Conservation (phyloP, 306 rosid genomes). For the Vigna hirtella region DNA sequence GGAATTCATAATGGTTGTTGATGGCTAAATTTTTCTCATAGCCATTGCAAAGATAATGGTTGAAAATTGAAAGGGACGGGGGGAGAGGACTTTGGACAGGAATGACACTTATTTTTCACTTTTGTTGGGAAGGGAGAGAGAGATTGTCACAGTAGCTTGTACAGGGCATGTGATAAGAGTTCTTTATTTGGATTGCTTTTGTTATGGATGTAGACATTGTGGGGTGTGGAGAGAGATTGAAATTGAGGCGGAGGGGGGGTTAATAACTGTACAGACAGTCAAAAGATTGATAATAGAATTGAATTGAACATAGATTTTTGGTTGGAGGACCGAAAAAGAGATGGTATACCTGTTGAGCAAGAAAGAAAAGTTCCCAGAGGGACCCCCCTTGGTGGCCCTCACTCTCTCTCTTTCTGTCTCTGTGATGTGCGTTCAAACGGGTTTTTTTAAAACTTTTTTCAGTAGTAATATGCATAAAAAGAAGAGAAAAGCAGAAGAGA, state of each 20-base stretch:
- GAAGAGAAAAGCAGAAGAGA: constrained; percentile 49
- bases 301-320: constrained; percentile 52
- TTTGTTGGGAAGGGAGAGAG: constrained; percentile 28
- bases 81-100: neutral
- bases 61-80: neutral
- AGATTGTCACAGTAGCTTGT: constrained; percentile 42
- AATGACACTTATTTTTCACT: constrained; percentile 25
- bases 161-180: constrained; percentile 43
- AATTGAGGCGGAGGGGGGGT: constrained; percentile 41
- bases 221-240: constrained; percentile 50
- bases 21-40: constrained; percentile 55
- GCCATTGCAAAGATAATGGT: constrained; percentile 48
- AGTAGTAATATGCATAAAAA: constrained; percentile 49
- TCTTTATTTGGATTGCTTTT: constrained; percentile 37
- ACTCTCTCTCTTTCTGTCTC: constrained; percentile 30
- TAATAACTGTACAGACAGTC: constrained; percentile 54
- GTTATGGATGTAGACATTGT: constrained; percentile 43
- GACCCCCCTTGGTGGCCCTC: constrained; percentile 40
- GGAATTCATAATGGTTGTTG: constrained; percentile 41
- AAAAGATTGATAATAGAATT: constrained; percentile 51
- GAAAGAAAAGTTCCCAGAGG: constrained; percentile 50
- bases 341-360: constrained; percentile 41
- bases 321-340: constrained; percentile 33
- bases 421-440: constrained; percentile 45
- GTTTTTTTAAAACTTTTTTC: constrained; percentile 31